phyloP scores from a whole-genome alignment of 345 rosid species.

The Tarenaya hassleriana region DNA sequence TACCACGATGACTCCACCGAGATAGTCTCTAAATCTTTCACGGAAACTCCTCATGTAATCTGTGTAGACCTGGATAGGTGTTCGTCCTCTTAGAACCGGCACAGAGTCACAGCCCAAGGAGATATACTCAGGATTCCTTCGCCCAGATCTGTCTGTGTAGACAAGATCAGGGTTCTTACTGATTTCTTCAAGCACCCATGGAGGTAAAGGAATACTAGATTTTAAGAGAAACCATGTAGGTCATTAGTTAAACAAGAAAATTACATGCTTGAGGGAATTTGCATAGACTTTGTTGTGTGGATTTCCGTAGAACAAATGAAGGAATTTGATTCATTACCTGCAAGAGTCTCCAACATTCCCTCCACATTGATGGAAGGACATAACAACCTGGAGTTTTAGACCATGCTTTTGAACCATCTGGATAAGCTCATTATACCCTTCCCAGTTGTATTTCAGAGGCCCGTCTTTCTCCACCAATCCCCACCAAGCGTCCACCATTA shows the following conservation, averaged over 20 bases:
- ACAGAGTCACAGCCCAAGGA: constrained; percentile 53
- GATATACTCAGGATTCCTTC: constrained; percentile 57
- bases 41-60: constrained; percentile 79
- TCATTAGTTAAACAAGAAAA: constrained; percentile 15
- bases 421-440: constrained; percentile 64
- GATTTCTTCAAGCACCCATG: constrained; percentile 60
- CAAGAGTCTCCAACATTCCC: constrained; percentile 90
- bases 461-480: constrained; percentile 64
- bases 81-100: constrained; percentile 56
- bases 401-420: constrained; percentile 38
- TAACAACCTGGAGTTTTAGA: constrained; percentile 65
- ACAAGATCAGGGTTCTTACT: constrained; percentile 55
- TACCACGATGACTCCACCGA: constrained; percentile 50
- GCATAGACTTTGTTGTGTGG: too few species aligned
- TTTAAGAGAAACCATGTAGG: constrained; percentile 17
- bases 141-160: constrained; percentile 52
- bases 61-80: constrained; percentile 65
- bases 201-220: constrained; percentile 58
- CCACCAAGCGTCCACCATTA: constrained; percentile 90
- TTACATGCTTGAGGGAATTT: too few species aligned
- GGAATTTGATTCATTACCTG: constrained; percentile 47
- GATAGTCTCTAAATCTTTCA: constrained; percentile 53
- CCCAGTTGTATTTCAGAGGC: constrained; percentile 62
- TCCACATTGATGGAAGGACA: constrained; percentile 89
- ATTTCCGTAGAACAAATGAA: too few species aligned